A percentile compares a stretch with the other conserved stretches of the same genome.
phyloP scores from a whole-genome alignment of 768 basidiomycete species.

The Hortiboletus campestris region DNA sequence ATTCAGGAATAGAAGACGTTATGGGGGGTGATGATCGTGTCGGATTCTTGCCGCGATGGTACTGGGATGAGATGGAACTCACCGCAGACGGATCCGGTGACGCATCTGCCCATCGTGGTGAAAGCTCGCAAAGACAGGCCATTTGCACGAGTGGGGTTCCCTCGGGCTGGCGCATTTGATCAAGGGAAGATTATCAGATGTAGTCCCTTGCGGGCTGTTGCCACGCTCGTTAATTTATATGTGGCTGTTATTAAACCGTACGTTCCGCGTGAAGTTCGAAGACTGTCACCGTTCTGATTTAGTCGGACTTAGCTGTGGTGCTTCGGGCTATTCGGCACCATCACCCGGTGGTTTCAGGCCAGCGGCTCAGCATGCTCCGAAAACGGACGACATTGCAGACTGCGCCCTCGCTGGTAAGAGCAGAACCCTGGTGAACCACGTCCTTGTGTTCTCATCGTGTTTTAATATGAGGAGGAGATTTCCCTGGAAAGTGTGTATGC shows the following conservation, averaged over 20 bases:
- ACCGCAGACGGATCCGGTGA: slow-evolving; percentile 1
- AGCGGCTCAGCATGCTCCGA: slow-evolving; percentile 3
- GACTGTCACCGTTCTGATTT: slow-evolving; percentile 22
- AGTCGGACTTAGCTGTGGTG: slow-evolving; percentile 23
- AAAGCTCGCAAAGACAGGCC: slow-evolving; percentile 1
- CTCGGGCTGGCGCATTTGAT: slow-evolving; percentile 25
- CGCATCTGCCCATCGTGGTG: slow-evolving; percentile 8
- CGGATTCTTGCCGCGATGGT: slow-evolving; percentile 79
- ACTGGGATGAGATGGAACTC: slow-evolving; percentile 39
- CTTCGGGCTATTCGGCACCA: slow-evolving; percentile 15
- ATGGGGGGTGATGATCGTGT: slow-evolving; percentile 66
- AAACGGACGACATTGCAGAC: not conserved
- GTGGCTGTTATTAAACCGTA: slow-evolving; percentile 17
- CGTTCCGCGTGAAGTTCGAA: slow-evolving; percentile 28
- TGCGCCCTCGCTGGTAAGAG: slow-evolving; percentile 3
- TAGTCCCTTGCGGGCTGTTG: slow-evolving; percentile 9
- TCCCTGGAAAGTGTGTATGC: slow-evolving; percentile 6
- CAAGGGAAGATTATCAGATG: slow-evolving; percentile 21
- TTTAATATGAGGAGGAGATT: slow-evolving; percentile 7
- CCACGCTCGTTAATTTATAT: slow-evolving; percentile 7
- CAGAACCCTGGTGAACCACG: not conserved
- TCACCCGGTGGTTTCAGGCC: slow-evolving; percentile 14
- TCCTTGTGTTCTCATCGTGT: slow-evolving; percentile 15
- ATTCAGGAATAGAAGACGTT: slow-evolving; percentile 54
- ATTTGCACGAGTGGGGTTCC: slow-evolving; percentile 6